Evolutionary conservation across 2,329 filamentous ascomycete genomes (phyloP).

Genomic region (Rhynchosporium graminicola): DNA sequence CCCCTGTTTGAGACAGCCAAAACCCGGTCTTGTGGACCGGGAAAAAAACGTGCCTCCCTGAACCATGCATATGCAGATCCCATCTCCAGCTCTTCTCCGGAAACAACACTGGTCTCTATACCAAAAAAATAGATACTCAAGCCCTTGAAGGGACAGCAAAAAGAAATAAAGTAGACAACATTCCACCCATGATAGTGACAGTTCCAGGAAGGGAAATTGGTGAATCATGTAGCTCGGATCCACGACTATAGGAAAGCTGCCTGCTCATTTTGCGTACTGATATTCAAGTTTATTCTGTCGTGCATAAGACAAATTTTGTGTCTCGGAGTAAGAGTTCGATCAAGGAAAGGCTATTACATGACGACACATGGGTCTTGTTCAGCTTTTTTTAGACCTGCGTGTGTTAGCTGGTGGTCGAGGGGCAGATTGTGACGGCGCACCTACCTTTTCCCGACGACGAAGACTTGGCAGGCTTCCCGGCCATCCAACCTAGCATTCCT

Average conservation of each 20-base stretch:
- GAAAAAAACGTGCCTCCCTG: slow-evolving; percentile 48
- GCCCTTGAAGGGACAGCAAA: slow-evolving; percentile 25
- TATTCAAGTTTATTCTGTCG: slow-evolving; percentile 13
- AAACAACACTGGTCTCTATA: slow-evolving; percentile 18
- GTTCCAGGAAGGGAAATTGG: slow-evolving; percentile 40
- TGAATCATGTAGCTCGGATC: slow-evolving; percentile 45
- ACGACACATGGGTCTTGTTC: slow-evolving; percentile 30
- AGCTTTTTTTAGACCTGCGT: slow-evolving; percentile 38
- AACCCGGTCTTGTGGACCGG: slow-evolving; percentile 40
- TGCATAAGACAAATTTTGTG: slow-evolving; percentile 9
- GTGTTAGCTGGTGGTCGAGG: slow-evolving; percentile 16
- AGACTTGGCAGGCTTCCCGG: slow-evolving; percentile 33
- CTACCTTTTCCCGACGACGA: slow-evolving; percentile 38
- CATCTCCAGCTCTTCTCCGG: slow-evolving; percentile 16
- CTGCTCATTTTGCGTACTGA: slow-evolving; percentile 17
- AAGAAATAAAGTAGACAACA: slow-evolving; percentile 24
- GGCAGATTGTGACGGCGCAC: slow-evolving; percentile 9
- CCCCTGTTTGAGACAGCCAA: slow-evolving; percentile 34
- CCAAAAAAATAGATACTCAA: slow-evolving; percentile 25
- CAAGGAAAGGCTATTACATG: slow-evolving; percentile 30
- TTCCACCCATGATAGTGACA: slow-evolving; percentile 25
- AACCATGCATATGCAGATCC: slow-evolving; percentile 30
- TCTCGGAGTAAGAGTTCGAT: slow-evolving; percentile 2
- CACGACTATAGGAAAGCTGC: slow-evolving; percentile 39
- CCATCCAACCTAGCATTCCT: slow-evolving; percentile 36